Evolutionary conservation across 2,329 filamentous ascomycete genomes (phyloP).

Genomic region (Xylaria sp.): DNA sequence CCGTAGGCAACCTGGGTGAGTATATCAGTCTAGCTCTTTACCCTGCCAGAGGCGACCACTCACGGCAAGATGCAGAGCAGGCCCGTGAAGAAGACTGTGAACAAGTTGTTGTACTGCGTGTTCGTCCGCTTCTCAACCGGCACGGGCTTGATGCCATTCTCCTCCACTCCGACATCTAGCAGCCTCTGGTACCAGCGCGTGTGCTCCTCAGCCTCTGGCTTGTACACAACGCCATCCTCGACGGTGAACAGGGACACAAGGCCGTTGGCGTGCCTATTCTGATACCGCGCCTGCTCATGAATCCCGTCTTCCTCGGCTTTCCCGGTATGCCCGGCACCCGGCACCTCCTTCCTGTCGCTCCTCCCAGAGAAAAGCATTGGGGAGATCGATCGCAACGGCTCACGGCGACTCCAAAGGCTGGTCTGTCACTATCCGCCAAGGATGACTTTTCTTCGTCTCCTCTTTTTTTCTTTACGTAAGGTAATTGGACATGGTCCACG

Average conservation of each 20-base stretch:
- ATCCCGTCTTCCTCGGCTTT: neutral
- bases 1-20: conserved; percentile 62
- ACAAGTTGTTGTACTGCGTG: conserved; percentile 64
- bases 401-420: conserved; percentile 2
- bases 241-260: conserved; percentile 45
- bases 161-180: conserved; percentile 60
- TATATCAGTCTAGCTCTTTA: neutral
- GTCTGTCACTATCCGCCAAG: neutral
- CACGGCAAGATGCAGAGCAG: conserved; percentile 68
- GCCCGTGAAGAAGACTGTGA: conserved; percentile 70
- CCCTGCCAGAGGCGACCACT: conserved; percentile 4
- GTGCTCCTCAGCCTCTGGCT: conserved; percentile 46
- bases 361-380: conserved; percentile 24
- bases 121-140: conserved; percentile 64
- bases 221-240: conserved; percentile 51
- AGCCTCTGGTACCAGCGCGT: conserved; percentile 57
- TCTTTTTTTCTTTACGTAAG: conserved; percentile 21
- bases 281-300: conserved; percentile 12
- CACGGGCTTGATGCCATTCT: conserved; percentile 67
- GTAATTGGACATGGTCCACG: conserved; percentile 9
- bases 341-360: neutral
- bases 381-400: neutral
- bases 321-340: conserved; percentile 28
- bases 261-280: conserved; percentile 34
- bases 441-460: conserved; percentile 12